phyloP scores from a whole-genome alignment of 129 eudicot genomes.

The Chrysanthemum makinoi region DNA sequence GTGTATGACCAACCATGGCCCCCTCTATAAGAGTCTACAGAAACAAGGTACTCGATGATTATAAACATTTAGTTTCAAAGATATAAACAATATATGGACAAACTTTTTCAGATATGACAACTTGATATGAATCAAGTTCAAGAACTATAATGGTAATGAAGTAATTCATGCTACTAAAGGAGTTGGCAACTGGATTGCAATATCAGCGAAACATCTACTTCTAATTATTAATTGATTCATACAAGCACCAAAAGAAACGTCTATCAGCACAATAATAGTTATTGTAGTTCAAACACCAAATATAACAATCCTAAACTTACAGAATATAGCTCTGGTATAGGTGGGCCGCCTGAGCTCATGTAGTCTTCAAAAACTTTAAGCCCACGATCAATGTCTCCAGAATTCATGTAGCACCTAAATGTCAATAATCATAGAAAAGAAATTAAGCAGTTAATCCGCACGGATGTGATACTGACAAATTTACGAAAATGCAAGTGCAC shows the following conservation, averaged over 20 bases:
- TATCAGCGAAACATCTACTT: not conserved
- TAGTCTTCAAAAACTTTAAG: constrained; percentile 57
- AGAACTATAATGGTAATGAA: not conserved
- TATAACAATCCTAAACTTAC: constrained; percentile 43
- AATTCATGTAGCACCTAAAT: constrained; percentile 69
- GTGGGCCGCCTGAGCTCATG: constrained; percentile 51
- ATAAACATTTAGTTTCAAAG: not conserved
- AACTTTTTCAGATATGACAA: not conserved
- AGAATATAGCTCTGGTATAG: constrained; percentile 50
- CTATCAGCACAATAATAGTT: not conserved
- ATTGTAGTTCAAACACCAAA: not conserved
- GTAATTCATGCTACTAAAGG: not conserved
- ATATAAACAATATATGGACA: not conserved
- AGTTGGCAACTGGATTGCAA: constrained; percentile 2
- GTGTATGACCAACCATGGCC: constrained; percentile 84
- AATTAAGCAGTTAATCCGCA: not conserved
- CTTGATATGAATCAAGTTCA: not conserved
- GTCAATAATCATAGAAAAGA: constrained; percentile 8
- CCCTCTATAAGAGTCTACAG: constrained; percentile 82
- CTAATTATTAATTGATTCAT: not conserved
- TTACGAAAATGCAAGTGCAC: no score
- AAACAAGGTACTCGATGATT: constrained; percentile 5
- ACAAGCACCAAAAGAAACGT: not conserved
- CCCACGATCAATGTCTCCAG: constrained; percentile 76
- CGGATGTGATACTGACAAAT: not conserved